Evolutionary conservation across 345 rosid species (phyloP), one percentile per base, ranked within the genome.

Genomic region (Lumnitzera racemosa): DNA sequence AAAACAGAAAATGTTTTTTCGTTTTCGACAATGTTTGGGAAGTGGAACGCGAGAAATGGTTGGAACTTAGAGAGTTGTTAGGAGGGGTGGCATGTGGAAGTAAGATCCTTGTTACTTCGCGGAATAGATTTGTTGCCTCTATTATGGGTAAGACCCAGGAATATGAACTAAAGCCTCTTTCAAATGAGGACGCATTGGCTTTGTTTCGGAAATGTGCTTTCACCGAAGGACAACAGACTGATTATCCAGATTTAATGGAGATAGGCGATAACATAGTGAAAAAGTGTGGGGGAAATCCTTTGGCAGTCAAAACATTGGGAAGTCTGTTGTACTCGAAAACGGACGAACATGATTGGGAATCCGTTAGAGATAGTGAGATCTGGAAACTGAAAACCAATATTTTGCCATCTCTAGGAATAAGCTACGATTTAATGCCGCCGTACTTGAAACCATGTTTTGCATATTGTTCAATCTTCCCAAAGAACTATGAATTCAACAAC

Each of bases 361-460:
- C 0, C 5, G 63, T 74, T 0, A 60, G 54, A 24, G 70, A 70
- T 11, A 77, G 57, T 46, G 70, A 74, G 49, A 59, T 70, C 0
- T 80, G 76, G 76, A 16, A 69, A 20, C 16, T 59, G n/a, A 41
- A 55, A 11, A 65, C 52, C 17, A 59, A 12, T 3, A 68, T 78
- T 10, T 55, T 72, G 20, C 51, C 66, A 0, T 65, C 61, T 5
- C 69, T 75, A 11, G 65, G 66, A 55, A 61, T 72, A 27, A 79
- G 78, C 58, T 79, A 67, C 1, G 68, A 70, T 49, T 49, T 69
- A 47, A 76, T 79, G 29, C 83, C 80, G 10, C 25, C 73, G 15
- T 36, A 65, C 47, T 68, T 79, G 58, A 79, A 76, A 56, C 69
- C 63, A 55, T 76, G 80, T 58, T 76, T 75, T 46, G 78, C 80